A percentile compares a stretch with the other conserved stretches of the same genome.
Evolutionary conservation across 768 basidiomycete species (phyloP).

Genomic region (Daedaleopsis nitida): DNA sequence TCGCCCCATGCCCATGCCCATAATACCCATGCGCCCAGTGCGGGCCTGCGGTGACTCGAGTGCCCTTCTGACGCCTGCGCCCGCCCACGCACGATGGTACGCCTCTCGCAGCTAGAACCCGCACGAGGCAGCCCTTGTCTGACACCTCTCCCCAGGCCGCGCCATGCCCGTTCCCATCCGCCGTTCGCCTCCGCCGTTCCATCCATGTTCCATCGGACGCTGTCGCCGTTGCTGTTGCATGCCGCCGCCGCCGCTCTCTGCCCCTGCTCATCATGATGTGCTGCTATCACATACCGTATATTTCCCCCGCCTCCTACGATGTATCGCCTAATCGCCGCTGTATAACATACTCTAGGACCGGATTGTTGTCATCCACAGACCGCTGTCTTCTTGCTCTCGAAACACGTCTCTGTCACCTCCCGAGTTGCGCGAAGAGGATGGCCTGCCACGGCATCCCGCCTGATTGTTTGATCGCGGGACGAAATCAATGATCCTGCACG

Average conservation of each 20-base stretch:
- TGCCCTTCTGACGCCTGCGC: constrained; percentile 14
- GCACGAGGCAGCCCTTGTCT: not conserved
- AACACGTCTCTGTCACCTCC: constrained; percentile 1
- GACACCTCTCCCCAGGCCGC: not conserved
- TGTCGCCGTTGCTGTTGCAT: not conserved
- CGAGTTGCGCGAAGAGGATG: constrained; percentile 5
- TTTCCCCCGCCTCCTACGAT: constrained; percentile 5
- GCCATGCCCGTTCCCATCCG: not conserved
- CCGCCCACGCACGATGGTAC: constrained; percentile 4
- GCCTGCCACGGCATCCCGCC: constrained; percentile 7
- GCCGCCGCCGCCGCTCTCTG: not conserved
- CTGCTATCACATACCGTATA: constrained; percentile 12
- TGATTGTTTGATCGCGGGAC: constrained; percentile 16
- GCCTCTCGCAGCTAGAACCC: not conserved
- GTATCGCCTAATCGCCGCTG: constrained; percentile 20
- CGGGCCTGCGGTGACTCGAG: constrained; percentile 1
- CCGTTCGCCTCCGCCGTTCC: not conserved
- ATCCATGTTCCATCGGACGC: not conserved
- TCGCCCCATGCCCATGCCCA: constrained; percentile 10
- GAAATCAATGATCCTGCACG: constrained; percentile 10
- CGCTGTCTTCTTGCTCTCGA: not conserved
- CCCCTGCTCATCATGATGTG: not conserved
- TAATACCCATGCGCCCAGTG: not conserved
- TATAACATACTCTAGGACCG: constrained; percentile 12
- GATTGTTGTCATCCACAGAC: constrained; percentile 1